Base-by-base conservation (phyloP, 176 grass and related monocot genomes). In the Oryza nivara region DNA sequence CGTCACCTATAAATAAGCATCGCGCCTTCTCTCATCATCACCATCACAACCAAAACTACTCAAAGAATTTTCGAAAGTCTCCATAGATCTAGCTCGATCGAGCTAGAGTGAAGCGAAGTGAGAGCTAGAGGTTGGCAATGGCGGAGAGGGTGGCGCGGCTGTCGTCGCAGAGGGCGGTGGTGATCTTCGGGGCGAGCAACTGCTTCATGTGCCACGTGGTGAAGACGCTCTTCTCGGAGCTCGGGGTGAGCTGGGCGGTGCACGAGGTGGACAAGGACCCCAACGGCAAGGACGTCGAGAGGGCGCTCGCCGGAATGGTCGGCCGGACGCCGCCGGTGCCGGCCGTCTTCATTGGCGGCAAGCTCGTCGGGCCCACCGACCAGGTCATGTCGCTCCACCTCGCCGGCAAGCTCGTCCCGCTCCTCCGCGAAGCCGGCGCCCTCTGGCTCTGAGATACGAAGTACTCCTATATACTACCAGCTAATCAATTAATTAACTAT, bases 141-240 rank as follows among this genome's bases (percentile, higher is more conserved):
- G 72, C 79, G 87, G 92, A 94, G 3, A 80, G 85, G 23, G 88
- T 94, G 72, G n/a, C 45, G 43, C 77, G 9, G 74, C n/a, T 94
- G 85, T 87, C 92, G 7, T 88, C 90, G 11, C 72, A 92, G 61
- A 72, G 75, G 1, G 88, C 90, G 8, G 92, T 95, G 82, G 90
- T 95, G 63, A 92, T 95, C 73, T 92, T 95, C 77, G 88, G 74
- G 7, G 38, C 48, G 73, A 95, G 90, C 78, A 90, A 89, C 65
- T 95, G 92, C 60, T 95, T 74, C 88, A 95, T 95, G 92, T 95
- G 92, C 82, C 90, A 95, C 70, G 77, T 88, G 0, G 78, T 94
- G 81, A 90, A 87, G 92, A 88, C 81, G 46, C 80, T 94, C 20
- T 90, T 94, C 80, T 86, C 81, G 0, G 87, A 80, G 5, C 78